A percentile compares a stretch with the other conserved stretches of the same genome.
Conservation (phyloP, 129 eudicot genomes). For the Tagetes erecta region DNA sequence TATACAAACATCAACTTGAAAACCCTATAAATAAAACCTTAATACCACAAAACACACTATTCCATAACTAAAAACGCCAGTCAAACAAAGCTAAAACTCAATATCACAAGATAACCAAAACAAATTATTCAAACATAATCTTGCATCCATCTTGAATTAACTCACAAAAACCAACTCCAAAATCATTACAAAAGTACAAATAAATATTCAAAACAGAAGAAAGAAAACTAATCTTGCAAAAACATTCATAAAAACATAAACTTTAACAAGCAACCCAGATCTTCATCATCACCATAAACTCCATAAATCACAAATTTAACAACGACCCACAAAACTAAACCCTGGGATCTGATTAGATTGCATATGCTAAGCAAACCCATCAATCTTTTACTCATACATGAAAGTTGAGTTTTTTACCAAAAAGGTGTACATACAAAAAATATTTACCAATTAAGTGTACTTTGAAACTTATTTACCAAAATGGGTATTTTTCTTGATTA, state of each 20-base stretch:
- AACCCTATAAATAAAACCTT: conserved; percentile 10
- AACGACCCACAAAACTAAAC: conserved; percentile 23
- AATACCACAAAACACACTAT: conserved; percentile 8
- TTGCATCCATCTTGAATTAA: conserved; percentile 5
- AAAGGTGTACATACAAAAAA: too few species aligned
- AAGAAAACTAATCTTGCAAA: neutral
- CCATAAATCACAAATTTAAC: conserved; percentile 20
- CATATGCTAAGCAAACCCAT: neutral
- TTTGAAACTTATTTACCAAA: too few species aligned
- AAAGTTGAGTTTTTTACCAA: too few species aligned
- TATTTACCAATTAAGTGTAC: too few species aligned
- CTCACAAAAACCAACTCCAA: conserved; percentile 13
- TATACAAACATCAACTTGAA: neutral
- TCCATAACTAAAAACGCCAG: neutral
- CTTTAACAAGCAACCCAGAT: conserved; percentile 35
- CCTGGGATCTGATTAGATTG: conserved; percentile 31
- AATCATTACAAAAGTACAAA: conserved; percentile 13
- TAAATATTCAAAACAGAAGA: conserved; percentile 7
- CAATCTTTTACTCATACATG: neutral
- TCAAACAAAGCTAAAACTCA: neutral
- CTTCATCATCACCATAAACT: conserved; percentile 33
- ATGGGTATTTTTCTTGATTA: too few species aligned
- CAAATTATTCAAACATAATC: neutral
- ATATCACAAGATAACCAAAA: neutral
- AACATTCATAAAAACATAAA: conserved; percentile 20